These are phyloP conservation scores for Chlorella sp. DNA, from an alignment of 139 green algal species.

Conservation along the genomic window DNA sequence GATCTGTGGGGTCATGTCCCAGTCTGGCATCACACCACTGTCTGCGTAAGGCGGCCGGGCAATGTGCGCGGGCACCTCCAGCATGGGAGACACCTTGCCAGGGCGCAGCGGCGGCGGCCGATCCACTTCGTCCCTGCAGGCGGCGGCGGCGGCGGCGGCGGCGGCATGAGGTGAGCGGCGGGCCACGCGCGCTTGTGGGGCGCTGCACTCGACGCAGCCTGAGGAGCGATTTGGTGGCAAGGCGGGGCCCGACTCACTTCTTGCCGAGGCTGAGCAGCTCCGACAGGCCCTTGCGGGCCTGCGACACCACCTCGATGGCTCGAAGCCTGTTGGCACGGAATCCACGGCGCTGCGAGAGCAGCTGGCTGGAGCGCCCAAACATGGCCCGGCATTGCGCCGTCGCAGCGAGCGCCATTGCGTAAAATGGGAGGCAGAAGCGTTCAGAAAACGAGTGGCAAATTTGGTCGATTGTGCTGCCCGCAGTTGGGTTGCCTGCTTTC, in stretches of 20 bases:
- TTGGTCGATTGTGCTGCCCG: no score
- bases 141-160: not conserved
- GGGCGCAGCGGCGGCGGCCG: conserved; percentile 43
- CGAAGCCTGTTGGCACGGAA: not conserved
- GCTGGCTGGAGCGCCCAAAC: not conserved
- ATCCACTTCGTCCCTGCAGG: conserved; percentile 7
- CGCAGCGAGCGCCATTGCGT: no score
- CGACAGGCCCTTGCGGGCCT: conserved; percentile 44
- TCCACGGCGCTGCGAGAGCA: not conserved
- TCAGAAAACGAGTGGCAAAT: no score
- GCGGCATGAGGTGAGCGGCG: not conserved
- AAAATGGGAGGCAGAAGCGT: no score
- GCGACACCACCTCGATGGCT: not conserved
- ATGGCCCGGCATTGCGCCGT: no score
- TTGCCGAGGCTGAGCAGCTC: conserved; percentile 44
- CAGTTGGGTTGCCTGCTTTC: no score
- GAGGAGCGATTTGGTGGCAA: not conserved
- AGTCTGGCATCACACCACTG: conserved; percentile 67
- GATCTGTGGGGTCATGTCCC: conserved; percentile 62
- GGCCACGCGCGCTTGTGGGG: not conserved
- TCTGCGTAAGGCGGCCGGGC: conserved; percentile 79
- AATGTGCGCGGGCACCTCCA: conserved; percentile 78
- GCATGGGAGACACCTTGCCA: conserved; percentile 54
- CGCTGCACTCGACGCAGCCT: not conserved
- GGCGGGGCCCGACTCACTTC: conserved; percentile 14